Evolutionary conservation across 129 eudicot genomes (phyloP), one percentile per base, ranked within the genome.

Genomic region (Arctium lappa): DNA sequence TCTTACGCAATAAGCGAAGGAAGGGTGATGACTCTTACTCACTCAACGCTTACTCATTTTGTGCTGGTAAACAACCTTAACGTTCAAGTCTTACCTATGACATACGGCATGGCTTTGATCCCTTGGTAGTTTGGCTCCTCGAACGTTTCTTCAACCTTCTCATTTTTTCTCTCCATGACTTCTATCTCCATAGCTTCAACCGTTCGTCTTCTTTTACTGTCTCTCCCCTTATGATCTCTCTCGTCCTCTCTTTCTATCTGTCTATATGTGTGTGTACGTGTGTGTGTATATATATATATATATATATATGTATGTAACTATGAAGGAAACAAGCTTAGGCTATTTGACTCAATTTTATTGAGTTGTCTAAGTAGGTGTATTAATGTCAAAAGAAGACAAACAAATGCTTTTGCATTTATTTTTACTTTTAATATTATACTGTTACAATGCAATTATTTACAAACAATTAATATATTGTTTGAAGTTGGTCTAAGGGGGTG

Each of bases 21-120:
- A 22, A 22, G 27, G 27, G 27, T 22, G 27, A 22, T 22, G 27
- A 22, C 27, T 22, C 16, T 53, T 53, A 5, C 12, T 10, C 9
- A 50, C 27, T 50, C 63, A 13, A 13, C 22, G 5, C 1, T 50
- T 50, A 50, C 6, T 27, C 7, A 3, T 1, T 53, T 53, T 60
- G 13, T 60, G 68, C 5, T 60, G 29, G 68, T 53, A 53, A 53
- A 53, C 27, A 7, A 53, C 15, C 27, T 27, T 53, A 15, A n/a
- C 65, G 16, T 16, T 60, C 27, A 44, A 7, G 32, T 73, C 2
- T 84, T 84, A 84, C 90, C 90, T 76, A 87, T 87, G 68, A 87
- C 76, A 81, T 80, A 87, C 40, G 90, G 90, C 90, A 87, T 87
- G 86, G 90, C 90, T 81, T 77, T 87, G 78, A 87, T 80, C 80